These are phyloP conservation scores for Beta vulgaris DNA, from an alignment of 148 eudicot genomes.

Conservation along the genomic window DNA sequence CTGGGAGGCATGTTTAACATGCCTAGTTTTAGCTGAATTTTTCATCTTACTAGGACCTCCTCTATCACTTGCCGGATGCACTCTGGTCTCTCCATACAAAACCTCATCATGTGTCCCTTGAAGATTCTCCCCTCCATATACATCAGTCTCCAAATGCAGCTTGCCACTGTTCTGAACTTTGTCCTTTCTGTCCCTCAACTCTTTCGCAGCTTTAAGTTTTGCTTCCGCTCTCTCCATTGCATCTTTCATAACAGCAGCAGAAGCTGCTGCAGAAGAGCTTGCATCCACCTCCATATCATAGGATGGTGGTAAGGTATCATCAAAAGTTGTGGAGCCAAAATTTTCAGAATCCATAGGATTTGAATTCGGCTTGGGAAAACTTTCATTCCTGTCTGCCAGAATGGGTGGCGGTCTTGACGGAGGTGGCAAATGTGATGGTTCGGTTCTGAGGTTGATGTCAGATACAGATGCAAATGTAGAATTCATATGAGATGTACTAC, in stretches of 20 bases:
- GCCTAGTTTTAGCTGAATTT: slow-evolving; percentile 34
- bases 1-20: slow-evolving; percentile 21
- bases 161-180: slow-evolving; percentile 31
- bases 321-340: slow-evolving; percentile 34
- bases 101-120: slow-evolving; percentile 15
- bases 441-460: slow-evolving; percentile 53
- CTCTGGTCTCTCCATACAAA: slow-evolving; percentile 30
- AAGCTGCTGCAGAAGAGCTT: slow-evolving; percentile 36
- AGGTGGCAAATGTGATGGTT: slow-evolving; percentile 63
- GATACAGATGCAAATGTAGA: slow-evolving; percentile 43
- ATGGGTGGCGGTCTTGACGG: slow-evolving; percentile 59
- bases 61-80: slow-evolving; percentile 29
- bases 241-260: slow-evolving; percentile 64
- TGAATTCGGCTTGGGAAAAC: slow-evolving; percentile 24
- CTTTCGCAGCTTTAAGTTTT: slow-evolving; percentile 59
- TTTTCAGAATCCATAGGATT: slow-evolving; percentile 43
- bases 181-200: slow-evolving; percentile 50
- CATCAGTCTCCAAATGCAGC: slow-evolving; percentile 32
- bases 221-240: slow-evolving; percentile 66
- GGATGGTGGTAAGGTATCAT: slow-evolving; percentile 46
- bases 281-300: slow-evolving; percentile 76
- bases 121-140: slow-evolving; percentile 29
- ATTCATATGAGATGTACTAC: slow-evolving; percentile 22
- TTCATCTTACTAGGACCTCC: slow-evolving; percentile 32
- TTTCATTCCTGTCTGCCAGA: slow-evolving; percentile 34